A percentile compares a stretch with the other conserved stretches of the same genome.
phyloP scores from a whole-genome alignment of 805 yeast genomes.

The Yamadazyma endophytica region DNA sequence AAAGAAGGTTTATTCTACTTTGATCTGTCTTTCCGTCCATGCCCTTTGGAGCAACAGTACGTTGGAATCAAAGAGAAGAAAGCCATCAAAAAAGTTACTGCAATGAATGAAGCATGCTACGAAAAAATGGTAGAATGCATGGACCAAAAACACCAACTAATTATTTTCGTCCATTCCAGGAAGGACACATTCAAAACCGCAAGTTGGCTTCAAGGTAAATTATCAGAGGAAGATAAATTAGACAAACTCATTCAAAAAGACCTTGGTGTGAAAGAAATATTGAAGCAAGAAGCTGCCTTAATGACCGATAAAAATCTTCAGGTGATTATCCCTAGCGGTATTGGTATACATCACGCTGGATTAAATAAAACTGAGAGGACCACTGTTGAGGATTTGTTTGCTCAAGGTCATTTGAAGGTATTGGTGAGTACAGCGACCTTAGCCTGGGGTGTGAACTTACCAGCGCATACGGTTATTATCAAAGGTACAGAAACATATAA shows the following conservation, averaged over 20 bases:
- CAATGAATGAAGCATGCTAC: constrained; percentile 88
- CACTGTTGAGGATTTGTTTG: constrained; percentile 79
- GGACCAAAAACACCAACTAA: constrained; percentile 68
- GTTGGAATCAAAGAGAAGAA: constrained; percentile 83
- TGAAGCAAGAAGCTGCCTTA: constrained; percentile 57
- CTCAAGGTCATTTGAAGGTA: constrained; percentile 80
- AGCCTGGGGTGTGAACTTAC: constrained; percentile 96
- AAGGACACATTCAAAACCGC: constrained; percentile 90
- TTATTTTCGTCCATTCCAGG: constrained; percentile 90
- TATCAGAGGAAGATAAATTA: constrained; percentile 50
- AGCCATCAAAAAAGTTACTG: constrained; percentile 70
- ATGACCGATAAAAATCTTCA: constrained; percentile 52
- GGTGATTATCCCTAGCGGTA: constrained; percentile 62
- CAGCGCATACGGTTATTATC: constrained; percentile 91
- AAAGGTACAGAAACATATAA: constrained; percentile 93
- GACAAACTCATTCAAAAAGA: constrained; percentile 36
- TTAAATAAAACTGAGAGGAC: constrained; percentile 67
- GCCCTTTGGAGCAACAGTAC: constrained; percentile 86
- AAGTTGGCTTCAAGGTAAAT: constrained; percentile 58
- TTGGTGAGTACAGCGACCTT: constrained; percentile 88
- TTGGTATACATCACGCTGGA: constrained; percentile 94
- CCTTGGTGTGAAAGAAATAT: constrained; percentile 57
- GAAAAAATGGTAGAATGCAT: constrained; percentile 62
- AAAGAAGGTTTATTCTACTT: constrained; percentile 69
- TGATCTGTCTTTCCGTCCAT: constrained; percentile 82